These are phyloP conservation scores for Auricularia cornea DNA, from an alignment of 768 basidiomycete species.

Conservation along the genomic window DNA sequence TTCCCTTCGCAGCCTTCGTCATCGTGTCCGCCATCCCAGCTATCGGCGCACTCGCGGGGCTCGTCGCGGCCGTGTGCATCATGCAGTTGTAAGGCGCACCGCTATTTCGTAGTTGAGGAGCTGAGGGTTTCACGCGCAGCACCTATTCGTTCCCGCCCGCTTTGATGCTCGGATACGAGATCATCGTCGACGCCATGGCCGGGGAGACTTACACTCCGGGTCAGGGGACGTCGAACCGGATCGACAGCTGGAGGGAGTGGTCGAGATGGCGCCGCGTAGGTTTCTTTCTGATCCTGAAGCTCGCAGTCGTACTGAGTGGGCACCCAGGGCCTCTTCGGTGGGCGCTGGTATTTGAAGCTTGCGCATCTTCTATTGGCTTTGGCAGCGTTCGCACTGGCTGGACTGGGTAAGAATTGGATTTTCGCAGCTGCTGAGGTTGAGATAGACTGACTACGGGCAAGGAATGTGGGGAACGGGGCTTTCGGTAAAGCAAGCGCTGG, in stretches of 20 bases:
- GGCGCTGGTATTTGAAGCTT: constrained; percentile 38
- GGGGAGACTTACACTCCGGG: constrained; percentile 15
- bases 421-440: background rate
- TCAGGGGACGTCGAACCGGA: constrained; percentile 1
- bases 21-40: constrained; percentile 57
- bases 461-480: constrained; percentile 31
- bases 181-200: constrained; percentile 23
- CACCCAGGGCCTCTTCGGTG: constrained; percentile 30
- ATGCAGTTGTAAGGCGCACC: constrained; percentile 35
- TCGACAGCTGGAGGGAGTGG: constrained; percentile 20
- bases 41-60: constrained; percentile 42
- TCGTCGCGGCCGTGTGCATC: constrained; percentile 52
- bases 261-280: constrained; percentile 14
- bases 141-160: constrained; percentile 35
- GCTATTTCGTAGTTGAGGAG: too few species aligned
- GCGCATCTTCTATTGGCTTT: constrained; percentile 42
- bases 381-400: constrained; percentile 41
- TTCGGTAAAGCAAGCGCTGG: constrained; percentile 36
- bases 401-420: constrained; percentile 29
- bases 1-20: constrained; percentile 37
- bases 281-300: background rate
- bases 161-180: constrained; percentile 21
- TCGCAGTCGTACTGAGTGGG: constrained; percentile 11
- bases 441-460: background rate
- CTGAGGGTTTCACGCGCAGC: background rate